Evolutionary conservation across 2,329 filamentous ascomycete species (phyloP), one percentile per base, ranked within the genome.

Genomic region (Raffaelea arxii): DNA sequence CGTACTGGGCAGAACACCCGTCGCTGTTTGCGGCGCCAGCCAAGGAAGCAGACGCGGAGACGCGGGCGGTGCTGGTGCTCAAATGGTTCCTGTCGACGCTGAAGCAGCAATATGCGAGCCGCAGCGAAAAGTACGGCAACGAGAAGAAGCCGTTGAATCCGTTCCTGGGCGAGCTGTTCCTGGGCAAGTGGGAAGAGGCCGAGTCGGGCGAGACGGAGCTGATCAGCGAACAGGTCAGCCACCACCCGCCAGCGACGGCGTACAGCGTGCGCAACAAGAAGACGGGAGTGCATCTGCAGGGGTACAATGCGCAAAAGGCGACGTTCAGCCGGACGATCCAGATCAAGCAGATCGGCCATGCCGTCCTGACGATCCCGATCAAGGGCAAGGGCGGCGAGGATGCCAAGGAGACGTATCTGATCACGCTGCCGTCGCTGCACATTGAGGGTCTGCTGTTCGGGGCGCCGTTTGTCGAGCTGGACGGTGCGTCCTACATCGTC

Each of bases 91-190:
- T 97, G 46, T 90, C 82, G 59, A 95, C 90, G 4, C 73, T 97
- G 44, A 94, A 92, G 70, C 87, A 94, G 65, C 88, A 94, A 62
- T 81, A 82, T 58, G 77, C 78, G 48, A 79, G 72, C 58, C 74
- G 77, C 49, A 94, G 86, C 61, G 90, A 96, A 56, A 70, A 80
- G 56, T 81, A 75, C 53, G 89, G 88, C 43, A 92, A 88, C 59
- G 91, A 96, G 73, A 97, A 97, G 80, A 98, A 97, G 72, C 91
- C 91, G 3, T 69, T 98, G 49, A 97, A 98, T 61, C 92, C 92
- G 0, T 97, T 98, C 68, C 69, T 98, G 30, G 91, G 91, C 47
- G 91, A 98, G 70, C 76, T 97, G 27, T 97, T 96, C 67, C 66
- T 97, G 24, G 92, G 91, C 22, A 84, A 82, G 58, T 98, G 92